A percentile compares a stretch with the other conserved stretches of the same genome.
phyloP scores from a whole-genome alignment of 2,329 filamentous ascomycete genomes.

The Neofusicoccum kwambonambiense region DNA sequence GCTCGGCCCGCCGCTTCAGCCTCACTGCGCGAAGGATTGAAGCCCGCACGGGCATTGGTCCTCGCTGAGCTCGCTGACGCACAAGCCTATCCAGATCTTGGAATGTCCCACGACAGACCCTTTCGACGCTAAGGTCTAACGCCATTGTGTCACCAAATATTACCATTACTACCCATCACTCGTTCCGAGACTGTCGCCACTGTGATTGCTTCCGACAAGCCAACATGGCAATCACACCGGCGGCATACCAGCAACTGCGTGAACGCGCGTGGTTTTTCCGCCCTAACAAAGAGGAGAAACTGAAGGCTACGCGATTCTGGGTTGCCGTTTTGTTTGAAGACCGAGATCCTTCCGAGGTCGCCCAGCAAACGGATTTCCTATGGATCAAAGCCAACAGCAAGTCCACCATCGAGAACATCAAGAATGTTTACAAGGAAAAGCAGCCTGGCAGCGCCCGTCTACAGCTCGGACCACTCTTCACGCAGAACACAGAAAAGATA shows the following conservation, averaged over 20 bases:
- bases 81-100: background rate
- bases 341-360: slow-evolving; percentile 19
- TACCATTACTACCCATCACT: background rate
- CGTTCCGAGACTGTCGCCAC: background rate
- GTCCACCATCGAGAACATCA: slow-evolving; percentile 22
- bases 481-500: background rate
- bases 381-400: slow-evolving; percentile 35
- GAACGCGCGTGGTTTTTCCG: slow-evolving; percentile 20
- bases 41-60: background rate
- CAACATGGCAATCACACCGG: background rate
- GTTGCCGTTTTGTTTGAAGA: slow-evolving; percentile 34
- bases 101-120: background rate
- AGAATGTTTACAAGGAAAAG: slow-evolving; percentile 21
- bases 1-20: background rate
- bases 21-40: background rate
- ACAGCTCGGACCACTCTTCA: slow-evolving; percentile 17
- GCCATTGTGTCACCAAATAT: background rate
- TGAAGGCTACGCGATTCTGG: slow-evolving; percentile 31
- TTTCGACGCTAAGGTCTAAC: background rate
- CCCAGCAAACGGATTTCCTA: slow-evolving; percentile 30
- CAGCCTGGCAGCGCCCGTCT: slow-evolving; percentile 23
- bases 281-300: slow-evolving; percentile 19
- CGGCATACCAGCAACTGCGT: background rate
- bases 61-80: background rate
- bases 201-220: background rate